phyloP scores from a whole-genome alignment of 768 basidiomycete species.

The Boletus tomentosulus region DNA sequence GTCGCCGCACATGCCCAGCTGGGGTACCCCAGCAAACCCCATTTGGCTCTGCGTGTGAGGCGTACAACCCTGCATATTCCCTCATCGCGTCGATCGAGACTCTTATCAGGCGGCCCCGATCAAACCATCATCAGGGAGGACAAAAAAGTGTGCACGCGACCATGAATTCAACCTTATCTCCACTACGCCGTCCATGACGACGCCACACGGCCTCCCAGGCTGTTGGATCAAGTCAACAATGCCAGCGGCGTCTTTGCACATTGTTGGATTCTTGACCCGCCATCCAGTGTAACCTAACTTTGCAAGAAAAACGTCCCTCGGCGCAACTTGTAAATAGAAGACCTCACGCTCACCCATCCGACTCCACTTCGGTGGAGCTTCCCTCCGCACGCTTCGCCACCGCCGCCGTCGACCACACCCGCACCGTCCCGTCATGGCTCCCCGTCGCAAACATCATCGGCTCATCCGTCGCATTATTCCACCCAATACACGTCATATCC shows the following conservation, averaged over 20 bases:
- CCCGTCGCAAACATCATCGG: slow-evolving; percentile 62
- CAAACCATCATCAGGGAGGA: not conserved
- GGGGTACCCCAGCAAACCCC: too few relatives aligned
- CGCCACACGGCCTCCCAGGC: not conserved
- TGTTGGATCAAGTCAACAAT: not conserved
- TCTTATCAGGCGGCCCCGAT: not conserved
- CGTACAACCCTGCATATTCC: not conserved
- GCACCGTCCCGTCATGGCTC: slow-evolving; percentile 71
- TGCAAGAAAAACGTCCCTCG: not conserved
- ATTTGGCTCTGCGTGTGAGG: not conserved
- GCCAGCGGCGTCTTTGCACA: not conserved
- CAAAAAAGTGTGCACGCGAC: not conserved
- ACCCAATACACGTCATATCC: slow-evolving; percentile 77
- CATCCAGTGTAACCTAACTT: not conserved
- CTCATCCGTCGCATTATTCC: slow-evolving; percentile 59
- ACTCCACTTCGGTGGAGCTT: slow-evolving; percentile 20
- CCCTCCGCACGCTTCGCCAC: not conserved
- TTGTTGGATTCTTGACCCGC: not conserved
- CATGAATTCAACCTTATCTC: not conserved
- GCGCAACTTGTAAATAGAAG: not conserved
- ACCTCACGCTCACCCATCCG: slow-evolving; percentile 8
- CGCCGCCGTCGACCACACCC: slow-evolving; percentile 59
- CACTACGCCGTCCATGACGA: not conserved
- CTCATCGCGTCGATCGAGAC: not conserved
- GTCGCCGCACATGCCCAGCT: not conserved